Percentiles rank a stretch among this genome's conserved stretches.
phyloP scores from a whole-genome alignment of 2,329 filamentous ascomycete species.

The Epichloe sylvatica region DNA sequence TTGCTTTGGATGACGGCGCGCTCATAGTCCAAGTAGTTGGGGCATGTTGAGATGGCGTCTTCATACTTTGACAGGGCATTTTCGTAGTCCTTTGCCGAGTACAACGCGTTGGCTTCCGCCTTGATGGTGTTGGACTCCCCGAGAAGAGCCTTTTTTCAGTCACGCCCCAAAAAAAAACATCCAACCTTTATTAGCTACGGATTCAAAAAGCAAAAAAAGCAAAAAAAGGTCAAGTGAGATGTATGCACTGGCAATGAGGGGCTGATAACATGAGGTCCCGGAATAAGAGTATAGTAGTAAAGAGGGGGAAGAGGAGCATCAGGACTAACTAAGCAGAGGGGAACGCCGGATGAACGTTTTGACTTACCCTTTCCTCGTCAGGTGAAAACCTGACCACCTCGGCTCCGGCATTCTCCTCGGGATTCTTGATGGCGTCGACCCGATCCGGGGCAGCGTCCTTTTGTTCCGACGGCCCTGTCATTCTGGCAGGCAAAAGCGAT shows the following conservation, averaged over 20 bases:
- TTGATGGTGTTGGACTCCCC: conserved; percentile 61
- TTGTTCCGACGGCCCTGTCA: background rate
- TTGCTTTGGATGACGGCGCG: conserved; percentile 79
- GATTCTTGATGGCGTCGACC: background rate
- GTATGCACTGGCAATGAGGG: background rate
- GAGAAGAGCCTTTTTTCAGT: conserved; percentile 50
- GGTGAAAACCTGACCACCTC: conserved; percentile 31
- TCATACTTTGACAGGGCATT: conserved; percentile 74
- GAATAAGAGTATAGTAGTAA: too few relatives aligned
- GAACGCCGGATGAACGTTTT: background rate
- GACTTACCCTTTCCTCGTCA: conserved; percentile 40
- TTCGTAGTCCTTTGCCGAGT: conserved; percentile 55
- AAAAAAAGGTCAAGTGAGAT: background rate
- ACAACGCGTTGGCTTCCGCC: conserved; percentile 64
- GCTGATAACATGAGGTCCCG: background rate
- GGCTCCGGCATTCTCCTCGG: conserved; percentile 6
- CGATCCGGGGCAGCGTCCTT: background rate
- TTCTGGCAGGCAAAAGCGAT: background rate
- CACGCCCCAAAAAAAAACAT: background rate
- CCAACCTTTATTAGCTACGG: too few relatives aligned
- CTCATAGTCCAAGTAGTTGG: conserved; percentile 76
- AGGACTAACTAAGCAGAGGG: too few relatives aligned
- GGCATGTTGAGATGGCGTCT: conserved; percentile 62
- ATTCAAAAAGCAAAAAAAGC: too few relatives aligned
- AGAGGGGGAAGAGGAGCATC: too few relatives aligned